Percentiles rank a stretch among this genome's conserved stretches.
Conservation (phyloP, 2,329 filamentous ascomycete species). For the Aspergillus uvarum region DNA sequence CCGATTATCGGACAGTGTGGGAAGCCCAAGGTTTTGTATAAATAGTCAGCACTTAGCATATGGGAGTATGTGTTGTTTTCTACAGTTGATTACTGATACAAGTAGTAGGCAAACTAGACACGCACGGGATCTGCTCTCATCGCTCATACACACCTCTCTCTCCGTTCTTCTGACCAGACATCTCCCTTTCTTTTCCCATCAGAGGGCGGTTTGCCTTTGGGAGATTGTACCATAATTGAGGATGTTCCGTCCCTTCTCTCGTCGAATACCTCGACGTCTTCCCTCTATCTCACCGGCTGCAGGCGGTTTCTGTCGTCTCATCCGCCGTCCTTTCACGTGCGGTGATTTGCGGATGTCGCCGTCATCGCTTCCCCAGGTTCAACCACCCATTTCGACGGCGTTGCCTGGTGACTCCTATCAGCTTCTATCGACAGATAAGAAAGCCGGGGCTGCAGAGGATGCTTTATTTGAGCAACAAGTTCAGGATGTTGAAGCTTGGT, state of each 20-base stretch:
- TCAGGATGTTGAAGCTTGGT: conserved; percentile 85
- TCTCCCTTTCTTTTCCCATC: no score
- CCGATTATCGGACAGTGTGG: no score
- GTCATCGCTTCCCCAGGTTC: conserved; percentile 51
- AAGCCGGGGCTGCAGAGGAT: conserved; percentile 79
- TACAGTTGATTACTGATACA: no score
- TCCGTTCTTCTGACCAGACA: no score
- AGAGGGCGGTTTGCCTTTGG: no score
- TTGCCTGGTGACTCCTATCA: conserved; percentile 79
- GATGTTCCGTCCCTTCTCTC: conserved; percentile 39
- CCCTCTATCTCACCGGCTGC: conserved; percentile 20
- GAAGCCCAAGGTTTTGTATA: no score
- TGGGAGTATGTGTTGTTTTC: no score
- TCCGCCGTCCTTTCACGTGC: conserved; percentile 37
- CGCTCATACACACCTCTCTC: no score
- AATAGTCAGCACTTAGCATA: no score
- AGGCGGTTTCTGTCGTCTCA: conserved; percentile 25
- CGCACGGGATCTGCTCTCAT: no score
- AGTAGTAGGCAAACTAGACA: no score
- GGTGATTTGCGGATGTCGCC: conserved; percentile 54
- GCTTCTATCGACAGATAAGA: conserved; percentile 72
- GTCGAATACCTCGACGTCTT: conserved; percentile 38
- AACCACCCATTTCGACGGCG: conserved; percentile 61
- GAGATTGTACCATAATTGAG: neutral
- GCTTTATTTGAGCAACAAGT: conserved; percentile 80